Conservation (phyloP, 208 protist species). For the Blechomonas ayalai region DNA sequence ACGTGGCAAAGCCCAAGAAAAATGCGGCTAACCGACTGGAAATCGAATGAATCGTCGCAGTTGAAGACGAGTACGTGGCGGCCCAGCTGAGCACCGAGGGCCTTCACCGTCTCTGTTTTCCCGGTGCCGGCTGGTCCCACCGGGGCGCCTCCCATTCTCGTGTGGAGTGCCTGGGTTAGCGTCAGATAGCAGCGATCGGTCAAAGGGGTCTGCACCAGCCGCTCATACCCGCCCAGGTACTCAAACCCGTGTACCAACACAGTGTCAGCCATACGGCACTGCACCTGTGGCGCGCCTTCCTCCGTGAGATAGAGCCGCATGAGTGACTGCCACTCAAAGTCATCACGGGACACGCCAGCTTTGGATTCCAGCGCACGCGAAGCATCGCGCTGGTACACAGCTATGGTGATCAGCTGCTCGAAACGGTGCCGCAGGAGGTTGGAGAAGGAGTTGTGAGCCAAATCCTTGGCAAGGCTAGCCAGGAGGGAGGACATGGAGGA, state of each 20-base stretch:
- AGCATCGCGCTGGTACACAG: slow-evolving; percentile 98
- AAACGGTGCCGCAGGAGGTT: slow-evolving; percentile 75
- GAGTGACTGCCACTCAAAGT: slow-evolving; percentile 97
- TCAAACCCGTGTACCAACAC: slow-evolving; percentile 97
- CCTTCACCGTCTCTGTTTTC: slow-evolving; percentile 99
- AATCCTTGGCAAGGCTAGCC: slow-evolving; percentile 62
- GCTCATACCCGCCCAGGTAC: slow-evolving; percentile 97
- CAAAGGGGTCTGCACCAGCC: slow-evolving; percentile 98
- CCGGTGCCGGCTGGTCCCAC: slow-evolving; percentile 98
- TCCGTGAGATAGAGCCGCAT: slow-evolving; percentile 92
- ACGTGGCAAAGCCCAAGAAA: slow-evolving; percentile 99
- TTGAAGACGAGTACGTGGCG: slow-evolving; percentile 99
- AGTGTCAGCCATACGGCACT: slow-evolving; percentile 96
- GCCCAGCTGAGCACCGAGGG: slow-evolving; percentile 96
- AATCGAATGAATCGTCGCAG: slow-evolving; percentile 99
- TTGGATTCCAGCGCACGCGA: slow-evolving; percentile 57
- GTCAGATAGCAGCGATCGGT: slow-evolving; percentile 99
- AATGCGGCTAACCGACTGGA: slow-evolving; percentile 97
- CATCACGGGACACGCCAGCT: slow-evolving; percentile 34
- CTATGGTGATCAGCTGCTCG: slow-evolving; percentile 97
- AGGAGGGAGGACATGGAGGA: slow-evolving; percentile 82
- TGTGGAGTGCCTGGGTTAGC: slow-evolving; percentile 97
- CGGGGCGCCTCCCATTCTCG: slow-evolving; percentile 95
- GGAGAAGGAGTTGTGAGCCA: slow-evolving; percentile 20
- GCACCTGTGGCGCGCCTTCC: slow-evolving; percentile 36